Conservation (phyloP, 2,329 filamentous ascomycete species). For the Leptographium flavum region DNA sequence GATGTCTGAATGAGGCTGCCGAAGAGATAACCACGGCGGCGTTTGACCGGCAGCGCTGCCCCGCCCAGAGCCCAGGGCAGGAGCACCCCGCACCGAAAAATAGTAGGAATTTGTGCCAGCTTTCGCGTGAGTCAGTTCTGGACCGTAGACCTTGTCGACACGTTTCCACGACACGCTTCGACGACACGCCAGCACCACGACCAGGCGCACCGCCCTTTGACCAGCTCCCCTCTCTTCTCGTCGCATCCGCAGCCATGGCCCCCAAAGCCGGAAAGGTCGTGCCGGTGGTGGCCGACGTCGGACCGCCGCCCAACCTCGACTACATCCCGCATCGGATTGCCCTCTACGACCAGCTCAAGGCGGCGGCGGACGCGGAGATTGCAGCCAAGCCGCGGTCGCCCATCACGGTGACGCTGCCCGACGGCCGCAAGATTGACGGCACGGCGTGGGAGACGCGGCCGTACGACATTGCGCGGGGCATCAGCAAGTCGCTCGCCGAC, state of each 20-base stretch:
- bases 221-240: neutral
- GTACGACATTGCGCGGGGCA: constrained; percentile 59
- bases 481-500: constrained; percentile 73
- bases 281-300: constrained; percentile 7
- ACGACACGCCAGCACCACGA: too few species aligned
- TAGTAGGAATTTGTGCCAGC: neutral
- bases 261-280: constrained; percentile 11
- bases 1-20: too few species aligned
- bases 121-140: neutral
- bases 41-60: too few species aligned
- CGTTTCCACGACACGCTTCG: too few species aligned
- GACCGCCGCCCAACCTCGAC: constrained; percentile 40
- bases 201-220: neutral
- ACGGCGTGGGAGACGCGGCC: constrained; percentile 90
- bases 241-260: neutral
- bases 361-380: constrained; percentile 65
- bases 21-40: too few species aligned
- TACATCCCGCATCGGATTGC: constrained; percentile 75
- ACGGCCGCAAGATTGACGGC: constrained; percentile 57
- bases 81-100: neutral
- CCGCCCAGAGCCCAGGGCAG: neutral
- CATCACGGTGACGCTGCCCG: constrained; percentile 59
- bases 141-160: neutral
- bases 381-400: constrained; percentile 55
- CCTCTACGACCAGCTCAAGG: constrained; percentile 80